Percentiles rank a stretch among this genome's conserved stretches.
Conservation (phyloP, 1,139 yeast species). For the Kodamaea anthophila region DNA sequence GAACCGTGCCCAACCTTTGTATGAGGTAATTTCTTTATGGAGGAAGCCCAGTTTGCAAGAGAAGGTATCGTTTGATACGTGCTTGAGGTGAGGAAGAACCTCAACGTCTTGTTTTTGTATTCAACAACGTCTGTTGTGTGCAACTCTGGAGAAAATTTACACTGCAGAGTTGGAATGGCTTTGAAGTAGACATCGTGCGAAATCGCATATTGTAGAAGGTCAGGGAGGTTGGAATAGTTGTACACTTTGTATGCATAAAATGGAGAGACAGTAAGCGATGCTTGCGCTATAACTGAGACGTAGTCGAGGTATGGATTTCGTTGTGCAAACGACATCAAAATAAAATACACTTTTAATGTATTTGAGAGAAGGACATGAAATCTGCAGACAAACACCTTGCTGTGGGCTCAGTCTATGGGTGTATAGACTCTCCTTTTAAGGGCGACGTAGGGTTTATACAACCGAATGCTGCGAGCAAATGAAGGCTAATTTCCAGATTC, state of each 20-base stretch:
- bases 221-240: neutral
- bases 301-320: conserved; percentile 5
- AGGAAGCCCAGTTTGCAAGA: conserved; percentile 8
- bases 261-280: neutral
- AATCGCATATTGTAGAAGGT: conserved; percentile 2
- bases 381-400: too few relatives aligned
- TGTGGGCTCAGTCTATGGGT: too few relatives aligned
- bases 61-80: conserved; percentile 13
- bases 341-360: too few relatives aligned
- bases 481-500: too few relatives aligned
- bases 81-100: conserved; percentile 9
- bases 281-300: conserved; percentile 1
- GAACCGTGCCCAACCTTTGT: conserved; percentile 21
- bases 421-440: too few relatives aligned
- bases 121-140: conserved; percentile 6
- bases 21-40: conserved; percentile 11
- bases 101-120: conserved; percentile 7
- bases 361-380: too few relatives aligned
- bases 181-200: conserved; percentile 3
- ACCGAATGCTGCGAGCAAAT: too few relatives aligned
- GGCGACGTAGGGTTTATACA: too few relatives aligned
- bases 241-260: neutral
- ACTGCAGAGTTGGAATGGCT: conserved; percentile 6
- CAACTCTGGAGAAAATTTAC: conserved; percentile 1
- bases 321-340: conserved; percentile 1